Evolutionary conservation across 2,329 filamentous ascomycete species (phyloP), one percentile per base, ranked within the genome.

Genomic region (Fusarium sp.): DNA sequence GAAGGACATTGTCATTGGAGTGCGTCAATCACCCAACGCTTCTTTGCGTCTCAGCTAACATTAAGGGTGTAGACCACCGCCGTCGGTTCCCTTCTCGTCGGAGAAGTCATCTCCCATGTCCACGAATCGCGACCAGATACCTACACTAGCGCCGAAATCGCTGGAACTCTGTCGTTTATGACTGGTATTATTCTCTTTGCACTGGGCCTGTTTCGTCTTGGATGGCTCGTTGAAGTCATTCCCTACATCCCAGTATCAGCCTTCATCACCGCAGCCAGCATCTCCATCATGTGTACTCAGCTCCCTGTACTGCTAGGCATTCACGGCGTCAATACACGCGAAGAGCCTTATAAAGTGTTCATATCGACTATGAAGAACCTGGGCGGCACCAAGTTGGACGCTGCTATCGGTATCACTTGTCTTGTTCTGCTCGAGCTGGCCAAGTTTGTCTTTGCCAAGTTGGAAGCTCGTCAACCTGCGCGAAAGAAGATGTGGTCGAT

Each of bases 1-100:
- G 13, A 95, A 95, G 79, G 93, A 96, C 80, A 95, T 96, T 79
- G 94, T 93, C 15, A 95, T 95, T 66, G 93, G 93, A 32, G 85
- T 86, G 80, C 44, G 84, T 18, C 20, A 3, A 2, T 17, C 30
- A 3, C 10, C 0, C 3, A 35, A 3, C 3, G 28, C 3, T 0
- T 15, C 7, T 35, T 3, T 7, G 1, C 3, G 2, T 61, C 8
- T 61, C 8, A 2, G 13, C 66, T 74, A 54, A 59, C 26, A 22
- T 32, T 30, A 28, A 36, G 18, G 8, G 7, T 63, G 60, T 88
- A 86, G 91, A 93, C 87, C 41, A 87, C 86, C 8, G 86, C 87
- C 20, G 84, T 88, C 42, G 86, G 86, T 60, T 88, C 87, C 12
- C 83, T 86, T 28, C 83, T 88, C 11, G 85, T 87, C 17, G 86